Percentiles rank a stretch among this genome's conserved stretches.
phyloP scores from a whole-genome alignment of 495 filamentous ascomycete species.

The Opeltia flavorubescens region DNA sequence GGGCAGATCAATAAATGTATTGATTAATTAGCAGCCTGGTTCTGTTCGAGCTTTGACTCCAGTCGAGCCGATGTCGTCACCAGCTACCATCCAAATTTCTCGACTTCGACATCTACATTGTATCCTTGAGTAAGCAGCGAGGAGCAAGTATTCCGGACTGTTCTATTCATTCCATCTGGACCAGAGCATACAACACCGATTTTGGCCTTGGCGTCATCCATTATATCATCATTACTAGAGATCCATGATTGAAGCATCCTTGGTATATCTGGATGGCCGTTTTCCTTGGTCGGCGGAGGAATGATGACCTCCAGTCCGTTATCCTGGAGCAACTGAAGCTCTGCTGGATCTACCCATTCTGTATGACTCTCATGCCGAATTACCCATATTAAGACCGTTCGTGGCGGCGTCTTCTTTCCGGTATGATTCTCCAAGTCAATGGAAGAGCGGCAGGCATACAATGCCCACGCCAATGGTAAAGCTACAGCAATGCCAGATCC shows the following conservation, averaged over 20 bases:
- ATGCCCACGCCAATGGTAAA: slow-evolving; percentile 32
- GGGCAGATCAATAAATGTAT: too few relatives aligned
- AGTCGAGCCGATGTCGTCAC: too few relatives aligned
- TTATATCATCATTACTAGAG: neutral
- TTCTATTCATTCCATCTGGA: slow-evolving; percentile 13
- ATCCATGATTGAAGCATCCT: slow-evolving; percentile 2
- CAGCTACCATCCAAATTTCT: slow-evolving; percentile 17
- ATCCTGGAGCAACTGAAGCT: slow-evolving; percentile 28
- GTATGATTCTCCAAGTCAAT: slow-evolving; percentile 2
- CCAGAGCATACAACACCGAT: slow-evolving; percentile 12
- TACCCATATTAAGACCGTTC: slow-evolving; percentile 43
- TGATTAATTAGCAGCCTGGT: too few relatives aligned
- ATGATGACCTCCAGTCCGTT: slow-evolving; percentile 33
- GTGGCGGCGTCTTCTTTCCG: slow-evolving; percentile 8
- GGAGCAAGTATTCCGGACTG: slow-evolving; percentile 8
- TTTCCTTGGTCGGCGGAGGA: slow-evolving; percentile 35
- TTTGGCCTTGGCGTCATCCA: neutral
- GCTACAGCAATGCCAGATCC: slow-evolving; percentile 49
- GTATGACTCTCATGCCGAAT: slow-evolving; percentile 34
- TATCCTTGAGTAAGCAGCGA: slow-evolving; percentile 3
- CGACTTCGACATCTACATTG: slow-evolving; percentile 10
- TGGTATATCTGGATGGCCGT: slow-evolving; percentile 36
- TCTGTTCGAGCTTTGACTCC: too few relatives aligned
- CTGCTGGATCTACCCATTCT: slow-evolving; percentile 33
- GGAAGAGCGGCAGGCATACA: slow-evolving; percentile 2